phyloP scores from a whole-genome alignment of 495 filamentous ascomycete genomes.

The Aspergillus bertholletiae region DNA sequence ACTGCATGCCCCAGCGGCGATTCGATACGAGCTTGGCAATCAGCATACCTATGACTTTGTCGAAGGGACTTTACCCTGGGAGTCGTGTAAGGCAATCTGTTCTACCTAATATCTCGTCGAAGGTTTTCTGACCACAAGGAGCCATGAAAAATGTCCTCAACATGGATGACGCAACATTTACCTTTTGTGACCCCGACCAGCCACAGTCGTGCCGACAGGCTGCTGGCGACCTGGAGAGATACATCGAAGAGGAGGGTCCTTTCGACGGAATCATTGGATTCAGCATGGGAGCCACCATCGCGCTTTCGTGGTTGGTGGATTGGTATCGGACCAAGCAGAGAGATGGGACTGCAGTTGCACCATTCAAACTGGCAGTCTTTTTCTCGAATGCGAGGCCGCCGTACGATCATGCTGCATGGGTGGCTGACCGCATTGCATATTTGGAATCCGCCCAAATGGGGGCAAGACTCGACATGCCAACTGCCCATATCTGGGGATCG shows the following conservation, averaged over 20 bases:
- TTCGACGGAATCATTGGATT: constrained; percentile 34
- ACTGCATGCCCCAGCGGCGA: constrained; percentile 12
- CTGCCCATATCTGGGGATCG: constrained; percentile 30
- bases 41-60: constrained; percentile 33
- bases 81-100: constrained; percentile 19
- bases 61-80: constrained; percentile 22
- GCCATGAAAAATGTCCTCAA: constrained; percentile 7
- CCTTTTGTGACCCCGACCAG: constrained; percentile 13
- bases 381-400: not conserved
- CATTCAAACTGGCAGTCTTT: constrained; percentile 6
- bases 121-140: not conserved
- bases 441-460: not conserved
- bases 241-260: constrained; percentile 18
- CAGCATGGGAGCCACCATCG: constrained; percentile 18
- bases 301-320: not conserved
- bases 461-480: constrained; percentile 19
- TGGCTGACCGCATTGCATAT: not conserved
- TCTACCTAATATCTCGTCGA: not conserved
- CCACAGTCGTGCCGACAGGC: constrained; percentile 7
- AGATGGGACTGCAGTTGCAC: not conserved
- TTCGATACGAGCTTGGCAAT: constrained; percentile 29
- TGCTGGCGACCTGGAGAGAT: constrained; percentile 12
- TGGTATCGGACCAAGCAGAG: not conserved
- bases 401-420: not conserved
- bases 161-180: constrained; percentile 11